Evolutionary conservation across 1,284 basidiomycete genomes (phyloP), one percentile per base, ranked within the genome.

Genomic region (Cryptococcus sp.): DNA sequence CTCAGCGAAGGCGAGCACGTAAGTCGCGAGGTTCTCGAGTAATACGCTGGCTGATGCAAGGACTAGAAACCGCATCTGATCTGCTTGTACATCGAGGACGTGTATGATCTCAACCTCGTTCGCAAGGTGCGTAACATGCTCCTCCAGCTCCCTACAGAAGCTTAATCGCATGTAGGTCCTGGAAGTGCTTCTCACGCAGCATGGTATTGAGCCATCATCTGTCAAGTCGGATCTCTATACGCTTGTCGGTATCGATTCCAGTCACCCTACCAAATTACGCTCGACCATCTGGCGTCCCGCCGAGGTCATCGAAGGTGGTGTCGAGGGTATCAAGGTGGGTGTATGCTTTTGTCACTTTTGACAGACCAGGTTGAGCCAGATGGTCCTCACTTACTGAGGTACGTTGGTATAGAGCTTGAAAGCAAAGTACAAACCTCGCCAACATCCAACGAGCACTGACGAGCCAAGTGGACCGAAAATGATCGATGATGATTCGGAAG

Each of bases 191-290:
- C 61, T 72, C 15, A 58, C 51, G 16, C 47, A 66, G 13, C 72
- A 75, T 45, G 74, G 71, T 10, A 54, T 75, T 30, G 67, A 72
- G 41, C 68, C 69, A 0, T 56, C 57, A 1, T 64, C 69, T 0
- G 62, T 58, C 58, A 76, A 75, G 55, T 67, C 69, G 0, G 73
- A 78, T 56, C 56, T 78, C 11, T 78, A 78, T 63, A 79, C 78
- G 0, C 23, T 70, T 1, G 68, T 75, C 27, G 72, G 71, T 1
- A 73, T 80, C 52, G 75, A 76, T 55, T 76, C 72, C n/a, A 72
- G 73, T 43, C 78, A 79, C 46, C 61, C 69, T 3, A 69, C 67
- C 19, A 67, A 69, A 30, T 63, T 79, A 47, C 63, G 71, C 3
- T 72, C 74, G 16, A 68, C 65, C 4, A 63, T 76, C 10, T 73